A percentile compares a stretch with the other conserved stretches of the same genome.
Conservation (phyloP, 257 asterid genomes). For the Marsdenia floribunda region DNA sequence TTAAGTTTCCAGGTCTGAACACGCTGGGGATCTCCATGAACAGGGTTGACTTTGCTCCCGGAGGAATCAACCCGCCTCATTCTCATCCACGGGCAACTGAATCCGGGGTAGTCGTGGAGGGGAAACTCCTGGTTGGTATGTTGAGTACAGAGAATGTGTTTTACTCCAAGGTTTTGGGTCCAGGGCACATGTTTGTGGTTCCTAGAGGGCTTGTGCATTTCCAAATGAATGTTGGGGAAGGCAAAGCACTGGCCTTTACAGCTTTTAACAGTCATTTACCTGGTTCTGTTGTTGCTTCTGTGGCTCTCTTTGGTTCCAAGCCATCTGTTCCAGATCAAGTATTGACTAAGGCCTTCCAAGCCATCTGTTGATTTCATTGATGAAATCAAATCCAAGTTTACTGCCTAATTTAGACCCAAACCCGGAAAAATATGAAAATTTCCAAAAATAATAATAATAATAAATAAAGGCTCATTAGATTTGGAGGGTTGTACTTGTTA, state of each 20-base stretch:
- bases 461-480: neutral
- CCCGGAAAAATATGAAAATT: neutral
- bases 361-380: neutral
- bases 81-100: conserved; percentile 22
- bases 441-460: too few relatives aligned
- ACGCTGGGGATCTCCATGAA: conserved; percentile 19
- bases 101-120: conserved; percentile 13
- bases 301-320: conserved; percentile 9
- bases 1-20: conserved; percentile 13
- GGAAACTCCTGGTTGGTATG: conserved; percentile 14
- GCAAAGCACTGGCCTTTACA: neutral
- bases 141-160: conserved; percentile 6
- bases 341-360: conserved; percentile 10
- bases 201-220: conserved; percentile 22
- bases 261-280: conserved; percentile 20
- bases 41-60: conserved; percentile 12
- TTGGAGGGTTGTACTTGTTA: neutral
- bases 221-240: conserved; percentile 24
- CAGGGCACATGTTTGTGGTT: conserved; percentile 19
- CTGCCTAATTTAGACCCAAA: conserved; percentile 8
- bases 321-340: conserved; percentile 11
- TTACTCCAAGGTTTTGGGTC: conserved; percentile 9
- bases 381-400: conserved; percentile 23
- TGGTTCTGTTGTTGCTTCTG: neutral
- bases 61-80: conserved; percentile 24